Base-by-base conservation (phyloP, 805 yeast species). In the Zygoascus biomembranicola region DNA sequence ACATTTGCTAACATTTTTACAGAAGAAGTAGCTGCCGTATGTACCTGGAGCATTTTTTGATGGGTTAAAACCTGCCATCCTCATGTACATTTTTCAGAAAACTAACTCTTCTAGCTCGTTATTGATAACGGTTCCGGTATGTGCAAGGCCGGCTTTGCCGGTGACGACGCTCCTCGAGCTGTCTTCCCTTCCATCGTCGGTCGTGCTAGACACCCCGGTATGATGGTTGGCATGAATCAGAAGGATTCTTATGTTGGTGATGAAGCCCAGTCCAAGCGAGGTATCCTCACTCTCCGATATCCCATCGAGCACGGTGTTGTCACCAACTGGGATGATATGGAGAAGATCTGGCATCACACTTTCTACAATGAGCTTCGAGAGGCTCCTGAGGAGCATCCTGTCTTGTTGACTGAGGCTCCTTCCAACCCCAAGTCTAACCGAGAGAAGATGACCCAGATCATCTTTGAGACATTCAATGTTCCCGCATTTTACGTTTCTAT, bases 61-160 rank as follows among this genome's bases (percentile, higher is more conserved):
- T 6, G 11, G 16, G 8, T 11, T 42, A 6, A 4, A 42, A 42
- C 9, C 20, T 42, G 26, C 23, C 20, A 14, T 9, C 23, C 6
- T 42, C 4, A 2, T 5, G 4, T 19, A 42, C 20, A 18, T n/a
- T 19, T 9, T 5, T 44, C 14, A 14, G 13, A 9, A 6, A 70
- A 55, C 56, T 53, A 50, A 47, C 54, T 41, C 48, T 28, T 35
- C 14, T 31, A 49, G 52, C 73, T 73, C 69, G 98, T 92, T 79
- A 92, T 92, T 79, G 99, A 92, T 77, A 92, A 92, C 80, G 99
- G 99, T 81, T 94, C 99, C 73, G 99, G 99, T 84, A 94, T 94
- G 98, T 94, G 99, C 85, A 94, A 94, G 77, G 99, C 99, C 92
- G 99, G 99, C 78, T 94, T 90, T 75, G 98, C 99, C 84, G 99